Base-by-base conservation (phyloP, 2,329 filamentous ascomycete genomes). In the Trichoderma endophyticum region DNA sequence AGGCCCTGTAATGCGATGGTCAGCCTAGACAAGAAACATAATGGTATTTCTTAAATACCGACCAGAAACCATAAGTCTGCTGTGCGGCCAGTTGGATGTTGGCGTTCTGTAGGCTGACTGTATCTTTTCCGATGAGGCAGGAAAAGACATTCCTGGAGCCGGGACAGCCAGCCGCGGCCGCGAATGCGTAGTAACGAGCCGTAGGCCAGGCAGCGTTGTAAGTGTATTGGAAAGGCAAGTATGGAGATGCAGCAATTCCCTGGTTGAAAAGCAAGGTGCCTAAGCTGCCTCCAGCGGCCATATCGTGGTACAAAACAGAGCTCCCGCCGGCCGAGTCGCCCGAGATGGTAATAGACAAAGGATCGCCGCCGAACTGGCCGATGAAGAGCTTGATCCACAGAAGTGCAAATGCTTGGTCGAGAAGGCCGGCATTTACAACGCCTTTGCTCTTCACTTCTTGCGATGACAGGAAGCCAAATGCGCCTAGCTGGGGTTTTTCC, bases 401-500 rank as follows among this genome's bases (percentile, higher is more conserved):
- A 18, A 67, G 43, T 6, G 43, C 63, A 26, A 56, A 15, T n/a
- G 14, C 18, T 39, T 67, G 63, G 63, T 67, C 63, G 18, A 30
- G 26, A 28, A 60, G 26, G n/a, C 57, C 57, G 57, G 34, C 36
- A 32, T 34, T 60, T 24, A 90, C 81, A 3, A 90, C 86, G 2
- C 91, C 91, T 73, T 93, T 91, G 4, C 84, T 84, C 3, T 91
- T 82, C 57, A 93, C 85, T 79, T 94, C 91, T 66, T 86, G 86
- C 7, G 92, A 91, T 0, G 89, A 86, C 79, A 94, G 77, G 81
- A 94, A 94, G 0, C 92, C 93, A 73, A 93, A 94, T 0, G 89
- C 92, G 9, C 87, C 91, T 0, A 93, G 39, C 39, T 43, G 7
- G 18, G 39, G 11, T 48, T n/a, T n/a, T 43, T 48, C 18, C n/a